Percentiles rank a stretch among this genome's conserved stretches.
Conservation (phyloP, 1,284 basidiomycete species). For the Heimioporus retisporus region DNA sequence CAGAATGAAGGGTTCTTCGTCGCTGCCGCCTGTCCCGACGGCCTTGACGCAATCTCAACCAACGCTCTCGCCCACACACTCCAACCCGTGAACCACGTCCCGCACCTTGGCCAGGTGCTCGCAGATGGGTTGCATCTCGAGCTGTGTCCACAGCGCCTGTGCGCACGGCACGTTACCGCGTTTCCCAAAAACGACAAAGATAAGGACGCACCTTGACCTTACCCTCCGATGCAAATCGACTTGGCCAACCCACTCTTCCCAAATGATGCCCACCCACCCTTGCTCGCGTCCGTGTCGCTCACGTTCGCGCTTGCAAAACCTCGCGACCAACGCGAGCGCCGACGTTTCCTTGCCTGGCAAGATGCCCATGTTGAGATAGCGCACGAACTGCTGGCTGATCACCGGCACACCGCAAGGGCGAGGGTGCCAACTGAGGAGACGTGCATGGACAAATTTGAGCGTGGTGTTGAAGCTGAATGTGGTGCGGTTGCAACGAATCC, state of each 20-base stretch:
- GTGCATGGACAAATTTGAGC: no score
- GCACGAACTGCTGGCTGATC: no score
- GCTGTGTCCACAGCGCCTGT: constrained; percentile 50
- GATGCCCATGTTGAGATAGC: no score
- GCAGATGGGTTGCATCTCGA: constrained; percentile 51
- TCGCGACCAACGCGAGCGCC: no score
- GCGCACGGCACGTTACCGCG: constrained; percentile 45
- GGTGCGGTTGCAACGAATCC: no score
- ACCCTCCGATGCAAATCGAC: constrained; percentile 69
- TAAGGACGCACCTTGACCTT: constrained; percentile 54
- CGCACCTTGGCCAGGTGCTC: constrained; percentile 52
- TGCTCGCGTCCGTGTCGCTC: constrained; percentile 46
- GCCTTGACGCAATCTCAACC: constrained; percentile 17
- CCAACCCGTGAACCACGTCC: constrained; percentile 41
- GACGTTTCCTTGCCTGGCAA: no score
- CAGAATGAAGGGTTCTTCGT: constrained; percentile 64
- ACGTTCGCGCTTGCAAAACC: no score
- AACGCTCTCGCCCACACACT: constrained; percentile 15
- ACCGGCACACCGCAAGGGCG: no score
- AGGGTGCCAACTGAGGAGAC: no score
- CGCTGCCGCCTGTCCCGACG: constrained; percentile 36
- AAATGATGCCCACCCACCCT: constrained; percentile 83
- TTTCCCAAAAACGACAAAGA: not conserved
- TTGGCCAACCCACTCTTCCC: constrained; percentile 84
- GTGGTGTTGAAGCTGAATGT: no score